These are phyloP conservation scores for Zychaea mexicana DNA, from an alignment of 371 early-diverging fungal genomes.

Conservation along the genomic window DNA sequence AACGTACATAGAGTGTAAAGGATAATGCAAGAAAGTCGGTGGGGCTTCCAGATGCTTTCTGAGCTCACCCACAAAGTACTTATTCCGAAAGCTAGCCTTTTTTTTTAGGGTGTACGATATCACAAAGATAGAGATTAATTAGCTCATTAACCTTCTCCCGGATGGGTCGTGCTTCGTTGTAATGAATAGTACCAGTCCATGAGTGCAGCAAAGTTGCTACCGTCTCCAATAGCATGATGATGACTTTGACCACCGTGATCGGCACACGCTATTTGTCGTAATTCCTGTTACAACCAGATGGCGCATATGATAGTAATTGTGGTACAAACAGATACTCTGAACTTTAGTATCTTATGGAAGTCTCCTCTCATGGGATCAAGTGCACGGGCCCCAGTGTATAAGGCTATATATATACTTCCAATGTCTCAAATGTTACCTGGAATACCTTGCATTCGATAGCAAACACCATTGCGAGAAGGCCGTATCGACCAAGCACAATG, in stretches of 20 bases:
- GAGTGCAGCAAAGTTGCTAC: no score
- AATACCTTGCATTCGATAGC: conserved; percentile 22
- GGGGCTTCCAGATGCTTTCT: not conserved
- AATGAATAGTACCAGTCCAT: no score
- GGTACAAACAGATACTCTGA: not conserved
- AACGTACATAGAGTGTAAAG: conserved; percentile 8
- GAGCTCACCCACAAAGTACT: not conserved
- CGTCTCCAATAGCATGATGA: not conserved
- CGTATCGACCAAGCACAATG: not conserved
- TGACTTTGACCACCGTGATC: no score
- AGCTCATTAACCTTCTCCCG: not conserved
- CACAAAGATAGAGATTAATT: not conserved
- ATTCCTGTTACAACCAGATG: conserved; percentile 1
- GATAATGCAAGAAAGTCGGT: not conserved
- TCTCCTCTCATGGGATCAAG: conserved; percentile 5
- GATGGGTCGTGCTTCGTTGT: no score
- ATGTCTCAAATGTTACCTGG: no score
- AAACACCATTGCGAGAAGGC: conserved; percentile 8
- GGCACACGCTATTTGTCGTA: not conserved
- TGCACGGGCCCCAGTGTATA: not conserved
- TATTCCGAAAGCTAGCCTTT: not conserved
- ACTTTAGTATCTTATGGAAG: not conserved
- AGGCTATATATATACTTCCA: no score
- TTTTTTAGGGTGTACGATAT: not conserved
- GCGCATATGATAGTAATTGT: no score